phyloP scores from a whole-genome alignment of 805 yeast species.

The Saccharomyces eubayanus region DNA sequence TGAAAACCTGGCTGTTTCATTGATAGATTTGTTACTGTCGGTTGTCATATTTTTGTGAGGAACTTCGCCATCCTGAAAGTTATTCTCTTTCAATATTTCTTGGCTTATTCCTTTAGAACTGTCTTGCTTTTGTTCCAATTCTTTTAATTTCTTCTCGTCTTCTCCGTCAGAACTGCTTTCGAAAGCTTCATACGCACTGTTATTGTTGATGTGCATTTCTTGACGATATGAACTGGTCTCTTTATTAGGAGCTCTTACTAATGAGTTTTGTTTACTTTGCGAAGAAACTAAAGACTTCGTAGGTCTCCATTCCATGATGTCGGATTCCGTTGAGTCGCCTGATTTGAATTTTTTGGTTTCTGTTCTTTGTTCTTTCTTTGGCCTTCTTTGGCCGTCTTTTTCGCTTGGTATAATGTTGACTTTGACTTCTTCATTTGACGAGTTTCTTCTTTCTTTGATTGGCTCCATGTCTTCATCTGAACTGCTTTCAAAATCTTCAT shows the following conservation, averaged over 20 bases:
- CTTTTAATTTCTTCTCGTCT: conserved; percentile 15
- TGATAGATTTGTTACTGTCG: conserved; percentile 12
- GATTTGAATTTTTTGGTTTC: conserved; percentile 4
- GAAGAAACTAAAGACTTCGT: neutral
- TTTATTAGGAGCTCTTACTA: neutral
- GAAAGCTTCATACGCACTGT: conserved; percentile 20
- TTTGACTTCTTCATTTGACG: neutral
- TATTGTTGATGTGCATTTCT: neutral
- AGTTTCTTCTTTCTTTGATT: neutral
- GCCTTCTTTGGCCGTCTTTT: neutral
- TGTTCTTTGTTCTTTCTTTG: conserved; percentile 6
- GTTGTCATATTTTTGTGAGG: conserved; percentile 16
- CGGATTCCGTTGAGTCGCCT: neutral
- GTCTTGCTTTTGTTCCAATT: conserved; percentile 4
- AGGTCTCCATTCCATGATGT: neutral
- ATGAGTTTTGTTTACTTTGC: neutral
- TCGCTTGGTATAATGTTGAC: neutral
- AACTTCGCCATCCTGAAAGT: conserved; percentile 12
- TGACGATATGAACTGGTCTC: neutral
- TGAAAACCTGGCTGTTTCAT: conserved; percentile 1
- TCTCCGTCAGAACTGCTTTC: conserved; percentile 24
- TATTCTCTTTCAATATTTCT: conserved; percentile 10
- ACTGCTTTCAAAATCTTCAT: conserved; percentile 19
- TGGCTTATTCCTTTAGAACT: neutral
- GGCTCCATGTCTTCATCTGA: conserved; percentile 7